Conservation (phyloP, 2,329 filamentous ascomycete genomes). For the Alternaria infectoria region DNA sequence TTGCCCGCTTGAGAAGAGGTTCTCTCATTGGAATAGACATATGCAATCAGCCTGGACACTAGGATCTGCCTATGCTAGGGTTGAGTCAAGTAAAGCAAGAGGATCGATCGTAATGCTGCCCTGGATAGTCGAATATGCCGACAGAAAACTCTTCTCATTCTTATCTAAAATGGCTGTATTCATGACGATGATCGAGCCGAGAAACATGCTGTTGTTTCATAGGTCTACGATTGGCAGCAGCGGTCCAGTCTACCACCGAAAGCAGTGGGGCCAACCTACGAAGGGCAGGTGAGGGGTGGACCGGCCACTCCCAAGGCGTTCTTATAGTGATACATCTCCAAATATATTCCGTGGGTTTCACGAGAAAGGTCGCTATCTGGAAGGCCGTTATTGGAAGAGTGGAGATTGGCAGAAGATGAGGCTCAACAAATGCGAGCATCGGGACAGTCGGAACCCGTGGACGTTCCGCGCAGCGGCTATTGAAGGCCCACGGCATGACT, state of each 20-base stretch:
- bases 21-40: neutral
- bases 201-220: neutral
- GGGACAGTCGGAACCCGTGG: constrained; percentile 4
- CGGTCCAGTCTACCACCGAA: neutral
- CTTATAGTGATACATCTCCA: neutral
- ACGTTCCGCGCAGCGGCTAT: constrained; percentile 8
- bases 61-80: neutral
- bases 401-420: neutral
- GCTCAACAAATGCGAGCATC: neutral
- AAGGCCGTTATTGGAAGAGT: neutral
- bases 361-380: neutral
- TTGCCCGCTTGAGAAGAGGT: neutral
- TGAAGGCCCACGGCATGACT: constrained; percentile 11
- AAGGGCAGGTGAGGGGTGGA: neutral
- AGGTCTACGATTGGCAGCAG: neutral
- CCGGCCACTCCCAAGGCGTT: neutral
- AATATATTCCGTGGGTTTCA: neutral
- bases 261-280: neutral
- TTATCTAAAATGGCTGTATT: neutral
- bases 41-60: neutral
- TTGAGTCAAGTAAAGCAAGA: neutral
- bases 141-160: neutral
- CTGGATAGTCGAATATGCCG: neutral
- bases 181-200: neutral
- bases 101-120: neutral